Percentiles rank a stretch among this genome's conserved stretches.
These are phyloP conservation scores for Passalora sequoiae DNA, from an alignment of 2,329 filamentous ascomycete species.

Conservation along the genomic window DNA sequence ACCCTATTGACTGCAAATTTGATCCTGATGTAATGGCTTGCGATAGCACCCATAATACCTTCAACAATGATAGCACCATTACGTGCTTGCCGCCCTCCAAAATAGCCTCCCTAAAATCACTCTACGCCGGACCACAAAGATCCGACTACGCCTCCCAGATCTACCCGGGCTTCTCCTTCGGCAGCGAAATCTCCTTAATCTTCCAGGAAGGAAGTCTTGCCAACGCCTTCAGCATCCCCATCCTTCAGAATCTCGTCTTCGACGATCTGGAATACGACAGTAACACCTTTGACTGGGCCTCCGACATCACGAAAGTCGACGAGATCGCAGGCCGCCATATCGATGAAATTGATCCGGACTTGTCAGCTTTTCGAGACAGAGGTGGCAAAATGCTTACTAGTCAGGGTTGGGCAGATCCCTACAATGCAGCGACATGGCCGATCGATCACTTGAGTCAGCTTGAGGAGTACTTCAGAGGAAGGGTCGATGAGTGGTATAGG, in stretches of 20 bases:
- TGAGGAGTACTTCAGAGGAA: slow-evolving; percentile 21
- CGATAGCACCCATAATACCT: slow-evolving; percentile 1
- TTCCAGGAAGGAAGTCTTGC: slow-evolving; percentile 35
- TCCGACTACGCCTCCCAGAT: slow-evolving; percentile 24
- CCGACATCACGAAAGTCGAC: slow-evolving; percentile 35
- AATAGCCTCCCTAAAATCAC: slow-evolving; percentile 29
- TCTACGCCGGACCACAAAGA: slow-evolving; percentile 33
- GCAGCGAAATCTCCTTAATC: slow-evolving; percentile 39
- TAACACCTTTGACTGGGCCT: slow-evolving; percentile 36
- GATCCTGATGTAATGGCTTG: slow-evolving; percentile 33
- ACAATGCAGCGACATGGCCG: slow-evolving; percentile 36
- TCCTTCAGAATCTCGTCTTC: slow-evolving; percentile 43
- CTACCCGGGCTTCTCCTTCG: slow-evolving; percentile 40
- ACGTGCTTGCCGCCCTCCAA: slow-evolving; percentile 34
- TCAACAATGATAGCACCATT: slow-evolving; percentile 4
- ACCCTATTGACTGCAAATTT: slow-evolving; percentile 37
- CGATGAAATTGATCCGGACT: slow-evolving; percentile 35
- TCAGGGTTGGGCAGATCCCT: slow-evolving; percentile 39
- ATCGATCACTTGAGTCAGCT: slow-evolving; percentile 34
- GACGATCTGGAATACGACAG: slow-evolving; percentile 36
- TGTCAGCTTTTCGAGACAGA: slow-evolving; percentile 28
- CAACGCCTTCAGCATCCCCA: slow-evolving; percentile 35
- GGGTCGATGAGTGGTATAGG: slow-evolving; percentile 33
- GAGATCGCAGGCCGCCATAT: slow-evolving; percentile 34
- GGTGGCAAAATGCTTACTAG: slow-evolving; percentile 38